Evolutionary conservation across 2,329 filamentous ascomycete genomes (phyloP), one percentile per base, ranked within the genome.

Genomic region (Xylaria sp.): DNA sequence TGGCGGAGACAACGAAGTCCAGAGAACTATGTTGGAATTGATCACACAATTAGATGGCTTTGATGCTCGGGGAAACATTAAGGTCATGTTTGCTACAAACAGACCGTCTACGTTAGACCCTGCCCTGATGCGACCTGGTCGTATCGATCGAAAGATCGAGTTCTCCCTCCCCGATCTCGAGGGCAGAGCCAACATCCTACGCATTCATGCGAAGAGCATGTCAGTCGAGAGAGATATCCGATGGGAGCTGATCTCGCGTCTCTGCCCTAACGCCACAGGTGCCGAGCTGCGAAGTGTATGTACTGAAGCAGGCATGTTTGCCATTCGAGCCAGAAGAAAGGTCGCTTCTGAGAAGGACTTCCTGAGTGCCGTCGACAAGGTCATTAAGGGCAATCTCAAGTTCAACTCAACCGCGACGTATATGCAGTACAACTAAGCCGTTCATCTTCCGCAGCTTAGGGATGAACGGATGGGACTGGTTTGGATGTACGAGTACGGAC

Each of bases 181-280:
- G 81, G 96, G 96, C 60, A 91, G 96, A 73, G 96, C 96, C 78
- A 98, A 97, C 83, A 98, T 99, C 78, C 88, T 99, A 52, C 92
- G 96, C 59, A 99, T 99, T 76, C 96, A 98, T 84, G 96, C 96
- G 76, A 99, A 98, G 91, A 97, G 93, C 80, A 99, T 99, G 96
- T 97, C 94, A 20, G 96, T 99, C 43, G 96, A 99, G 87, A 90
- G 96, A 61, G 96, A 99, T 78, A 99, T 99, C 77, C 90, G 96
- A 82, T 99, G 96, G 96, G 96, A 99, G 84, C 88, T 99, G 72
- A 98, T 99, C 78, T 97, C 94, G 23, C 91, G 96, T 75, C 87
- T 99, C 72, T 99, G 96, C 83, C 96, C 96, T 73, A 99, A 99
- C 83, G 92, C 94, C 61, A 99, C 96, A 0, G 96, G 96, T 84